phyloP scores from a whole-genome alignment of 768 basidiomycete species.

The Dacryopinax spathularia region DNA sequence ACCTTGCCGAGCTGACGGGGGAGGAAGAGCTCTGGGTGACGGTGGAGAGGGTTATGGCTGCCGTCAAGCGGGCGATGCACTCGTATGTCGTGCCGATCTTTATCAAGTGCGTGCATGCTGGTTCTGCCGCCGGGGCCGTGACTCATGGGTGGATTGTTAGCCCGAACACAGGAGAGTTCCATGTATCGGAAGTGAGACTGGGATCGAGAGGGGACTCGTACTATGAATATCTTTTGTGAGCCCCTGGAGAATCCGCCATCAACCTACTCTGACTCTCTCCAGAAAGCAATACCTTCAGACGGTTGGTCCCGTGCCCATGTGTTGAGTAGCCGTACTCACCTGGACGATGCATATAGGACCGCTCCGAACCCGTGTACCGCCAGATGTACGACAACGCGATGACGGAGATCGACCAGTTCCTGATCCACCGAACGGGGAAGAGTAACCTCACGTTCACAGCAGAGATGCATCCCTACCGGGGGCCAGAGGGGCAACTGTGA shows the following conservation, averaged over 20 bases:
- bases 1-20: slow-evolving; percentile 65
- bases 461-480: slow-evolving; percentile 55
- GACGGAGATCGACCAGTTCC: slow-evolving; percentile 58
- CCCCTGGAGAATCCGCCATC: too few relatives aligned
- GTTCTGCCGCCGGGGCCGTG: background rate
- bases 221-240: slow-evolving; percentile 79
- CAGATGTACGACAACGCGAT: slow-evolving; percentile 88
- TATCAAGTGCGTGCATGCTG: slow-evolving; percentile 47
- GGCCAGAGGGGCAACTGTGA: slow-evolving; percentile 15
- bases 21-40: slow-evolving; percentile 69
- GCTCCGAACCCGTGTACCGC: slow-evolving; percentile 60
- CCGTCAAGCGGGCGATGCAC: slow-evolving; percentile 49
- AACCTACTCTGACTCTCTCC: background rate
- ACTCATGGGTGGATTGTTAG: slow-evolving; percentile 21
- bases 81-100: slow-evolving; percentile 76
- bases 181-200: slow-evolving; percentile 63
- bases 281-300: slow-evolving; percentile 75
- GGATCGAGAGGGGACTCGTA: slow-evolving; percentile 88
- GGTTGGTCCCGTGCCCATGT: slow-evolving; percentile 28
- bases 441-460: slow-evolving; percentile 61
- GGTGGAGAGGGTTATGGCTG: slow-evolving; percentile 59
- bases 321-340: too few relatives aligned
- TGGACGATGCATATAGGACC: too few relatives aligned
- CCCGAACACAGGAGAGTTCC: slow-evolving; percentile 37
- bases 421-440: slow-evolving; percentile 49